Conservation (phyloP, 306 rosid species). For the Cucumis melo region DNA sequence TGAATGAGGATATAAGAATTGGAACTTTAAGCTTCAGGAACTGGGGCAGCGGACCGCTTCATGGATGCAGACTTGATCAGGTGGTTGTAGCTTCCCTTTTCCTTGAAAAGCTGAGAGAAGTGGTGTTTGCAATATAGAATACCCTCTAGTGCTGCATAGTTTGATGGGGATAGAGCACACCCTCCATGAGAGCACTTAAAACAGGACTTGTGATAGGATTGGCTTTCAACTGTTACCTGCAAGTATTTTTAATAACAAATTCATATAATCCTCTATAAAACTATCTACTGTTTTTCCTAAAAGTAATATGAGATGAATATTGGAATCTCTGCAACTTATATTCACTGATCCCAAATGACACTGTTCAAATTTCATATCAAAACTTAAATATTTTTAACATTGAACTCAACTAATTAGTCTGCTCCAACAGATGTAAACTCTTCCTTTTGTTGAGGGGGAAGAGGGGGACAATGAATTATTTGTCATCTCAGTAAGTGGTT, state of each 20-base stretch:
- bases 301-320: no score
- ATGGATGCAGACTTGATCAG: conserved; percentile 14
- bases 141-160: conserved; percentile 90
- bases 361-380: neutral
- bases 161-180: conserved; percentile 74
- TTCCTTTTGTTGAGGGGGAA: neutral
- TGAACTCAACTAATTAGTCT: neutral
- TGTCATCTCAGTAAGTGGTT: neutral
- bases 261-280: neutral
- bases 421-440: neutral
- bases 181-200: conserved; percentile 97
- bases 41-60: conserved; percentile 4
- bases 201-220: conserved; percentile 75
- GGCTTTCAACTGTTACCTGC: conserved; percentile 93
- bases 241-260: neutral
- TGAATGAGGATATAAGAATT: neutral
- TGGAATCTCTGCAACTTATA: neutral
- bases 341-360: neutral
- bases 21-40: conserved; percentile 4
- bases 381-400: neutral
- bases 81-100: conserved; percentile 31
- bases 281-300: no score
- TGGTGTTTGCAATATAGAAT: conserved; percentile 95
- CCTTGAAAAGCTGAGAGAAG: conserved; percentile 90
- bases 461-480: neutral